Percentiles rank a stretch among this genome's conserved stretches.
These are phyloP conservation scores for Xenosphaeropsis pyriputrescens DNA, from an alignment of 2,329 filamentous ascomycete genomes.

Conservation along the genomic window DNA sequence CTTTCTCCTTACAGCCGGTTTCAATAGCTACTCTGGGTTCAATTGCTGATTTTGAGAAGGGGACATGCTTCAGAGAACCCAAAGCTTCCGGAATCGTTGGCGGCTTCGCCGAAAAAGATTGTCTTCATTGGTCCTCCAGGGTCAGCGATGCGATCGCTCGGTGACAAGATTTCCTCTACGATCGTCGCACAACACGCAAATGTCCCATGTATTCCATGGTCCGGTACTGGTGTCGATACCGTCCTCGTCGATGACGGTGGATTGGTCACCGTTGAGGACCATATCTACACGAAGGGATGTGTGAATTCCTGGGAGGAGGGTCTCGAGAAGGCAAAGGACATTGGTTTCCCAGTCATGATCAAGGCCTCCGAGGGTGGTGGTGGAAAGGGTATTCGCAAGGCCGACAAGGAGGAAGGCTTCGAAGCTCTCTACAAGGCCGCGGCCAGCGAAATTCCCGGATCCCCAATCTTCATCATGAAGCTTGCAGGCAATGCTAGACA, in stretches of 20 bases:
- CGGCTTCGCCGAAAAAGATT: slow-evolving; percentile 94
- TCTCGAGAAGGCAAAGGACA: slow-evolving; percentile 69
- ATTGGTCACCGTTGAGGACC: slow-evolving; percentile 82
- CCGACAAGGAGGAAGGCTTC: slow-evolving; percentile 72
- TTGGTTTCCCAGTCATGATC: slow-evolving; percentile 98
- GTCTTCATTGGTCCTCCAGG: slow-evolving; percentile 97
- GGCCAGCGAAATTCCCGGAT: slow-evolving; percentile 93
- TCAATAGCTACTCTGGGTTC: slow-evolving; percentile 4
- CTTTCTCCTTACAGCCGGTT: not conserved
- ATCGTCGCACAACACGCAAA: slow-evolving; percentile 95
- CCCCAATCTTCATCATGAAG: slow-evolving; percentile 99
- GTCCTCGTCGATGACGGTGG: slow-evolving; percentile 67
- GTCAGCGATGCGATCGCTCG: slow-evolving; percentile 95
- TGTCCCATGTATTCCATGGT: slow-evolving; percentile 99
- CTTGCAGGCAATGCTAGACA: slow-evolving; percentile 90
- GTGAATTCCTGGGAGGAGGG: slow-evolving; percentile 84
- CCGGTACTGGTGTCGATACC: slow-evolving; percentile 75
- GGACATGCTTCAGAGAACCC: slow-evolving; percentile 98
- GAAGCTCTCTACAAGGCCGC: slow-evolving; percentile 84
- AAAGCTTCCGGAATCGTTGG: slow-evolving; percentile 88
- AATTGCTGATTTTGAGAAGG: slow-evolving; percentile 29
- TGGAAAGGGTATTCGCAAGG: slow-evolving; percentile 98
- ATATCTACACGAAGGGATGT: slow-evolving; percentile 81
- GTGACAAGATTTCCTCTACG: slow-evolving; percentile 98
- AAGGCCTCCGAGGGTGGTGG: slow-evolving; percentile 99